A percentile compares a stretch with the other conserved stretches of the same genome.
Conservation (phyloP, 805 yeast species). For the Lipomyces starkeyi region DNA sequence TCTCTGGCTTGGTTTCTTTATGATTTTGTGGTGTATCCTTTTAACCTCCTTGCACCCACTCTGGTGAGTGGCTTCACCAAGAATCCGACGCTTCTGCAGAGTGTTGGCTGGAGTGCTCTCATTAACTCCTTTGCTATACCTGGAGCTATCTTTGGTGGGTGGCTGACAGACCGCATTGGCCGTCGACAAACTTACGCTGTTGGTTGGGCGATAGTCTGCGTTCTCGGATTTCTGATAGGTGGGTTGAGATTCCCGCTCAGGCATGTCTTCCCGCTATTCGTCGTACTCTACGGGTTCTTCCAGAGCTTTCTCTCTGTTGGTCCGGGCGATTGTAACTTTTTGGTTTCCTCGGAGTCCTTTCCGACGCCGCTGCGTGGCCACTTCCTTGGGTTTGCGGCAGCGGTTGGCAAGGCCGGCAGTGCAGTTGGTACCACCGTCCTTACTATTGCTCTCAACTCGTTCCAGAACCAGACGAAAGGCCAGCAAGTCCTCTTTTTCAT, state of each 20-base stretch:
- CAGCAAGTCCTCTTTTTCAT: not conserved
- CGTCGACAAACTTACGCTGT: not conserved
- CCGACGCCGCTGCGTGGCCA: not conserved
- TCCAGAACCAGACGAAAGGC: not conserved
- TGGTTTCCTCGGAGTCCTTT: not conserved
- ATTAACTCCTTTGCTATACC: slow-evolving; percentile 1
- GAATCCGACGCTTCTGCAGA: slow-evolving; percentile 3
- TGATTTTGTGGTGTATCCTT: not conserved
- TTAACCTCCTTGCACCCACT: not conserved
- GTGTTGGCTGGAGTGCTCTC: not conserved
- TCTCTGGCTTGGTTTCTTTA: not conserved
- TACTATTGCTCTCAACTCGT: not conserved
- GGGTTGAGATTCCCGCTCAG: not conserved
- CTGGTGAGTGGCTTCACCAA: not conserved
- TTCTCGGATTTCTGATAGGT: not conserved
- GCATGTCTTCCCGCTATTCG: not conserved
- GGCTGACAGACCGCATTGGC: not conserved
- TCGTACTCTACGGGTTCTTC: not conserved
- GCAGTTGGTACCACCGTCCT: not conserved
- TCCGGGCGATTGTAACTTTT: not conserved
- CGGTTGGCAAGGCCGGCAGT: not conserved
- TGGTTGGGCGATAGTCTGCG: not conserved
- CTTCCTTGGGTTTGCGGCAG: not conserved
- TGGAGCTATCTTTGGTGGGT: not conserved
- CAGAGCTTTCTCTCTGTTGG: not conserved